These are phyloP conservation scores for Adansonia madagascariensis DNA, from an alignment of 441 rosid genomes.

Conservation along the genomic window DNA sequence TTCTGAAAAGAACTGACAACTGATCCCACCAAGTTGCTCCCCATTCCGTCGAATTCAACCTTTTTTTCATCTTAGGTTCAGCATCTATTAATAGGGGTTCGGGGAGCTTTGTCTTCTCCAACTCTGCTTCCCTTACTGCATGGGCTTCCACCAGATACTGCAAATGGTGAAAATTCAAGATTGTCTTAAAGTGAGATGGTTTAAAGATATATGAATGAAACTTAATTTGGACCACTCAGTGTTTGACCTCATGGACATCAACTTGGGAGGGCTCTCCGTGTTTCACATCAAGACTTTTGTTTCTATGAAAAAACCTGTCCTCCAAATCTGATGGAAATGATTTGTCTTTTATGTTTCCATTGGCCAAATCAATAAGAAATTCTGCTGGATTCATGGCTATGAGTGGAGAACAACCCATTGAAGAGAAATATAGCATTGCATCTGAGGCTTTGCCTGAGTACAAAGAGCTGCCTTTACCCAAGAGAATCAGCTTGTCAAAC, in stretches of 20 bases:
- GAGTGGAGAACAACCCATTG: slow-evolving; percentile 40
- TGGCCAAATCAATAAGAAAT: slow-evolving; percentile 40
- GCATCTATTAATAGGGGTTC: slow-evolving; percentile 1
- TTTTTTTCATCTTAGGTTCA: slow-evolving; percentile 17
- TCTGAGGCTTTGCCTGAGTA: slow-evolving; percentile 41
- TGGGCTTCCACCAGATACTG: slow-evolving; percentile 34
- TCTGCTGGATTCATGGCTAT: slow-evolving; percentile 44
- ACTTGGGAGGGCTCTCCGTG: slow-evolving; percentile 13
- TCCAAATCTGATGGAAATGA: slow-evolving; percentile 34
- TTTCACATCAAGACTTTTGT: neutral
- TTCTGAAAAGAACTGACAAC: slow-evolving; percentile 34
- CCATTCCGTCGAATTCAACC: slow-evolving; percentile 23
- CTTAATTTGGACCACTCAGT: neutral
- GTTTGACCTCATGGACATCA: slow-evolving; percentile 33
- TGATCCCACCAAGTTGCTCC: slow-evolving; percentile 42
- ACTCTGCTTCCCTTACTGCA: neutral
- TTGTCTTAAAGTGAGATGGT: neutral
- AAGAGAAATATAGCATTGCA: slow-evolving; percentile 40
- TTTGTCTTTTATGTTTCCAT: slow-evolving; percentile 35
- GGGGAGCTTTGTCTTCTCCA: slow-evolving; percentile 7
- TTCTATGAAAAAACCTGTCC: slow-evolving; percentile 17
- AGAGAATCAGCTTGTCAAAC: slow-evolving; percentile 41
- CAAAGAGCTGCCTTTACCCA: slow-evolving; percentile 34
- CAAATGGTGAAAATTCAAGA: neutral
- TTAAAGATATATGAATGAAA: slow-evolving; percentile 5